These are phyloP conservation scores for Wickerhamiella siamensis DNA, from an alignment of 805 yeast species.

Conservation along the genomic window DNA sequence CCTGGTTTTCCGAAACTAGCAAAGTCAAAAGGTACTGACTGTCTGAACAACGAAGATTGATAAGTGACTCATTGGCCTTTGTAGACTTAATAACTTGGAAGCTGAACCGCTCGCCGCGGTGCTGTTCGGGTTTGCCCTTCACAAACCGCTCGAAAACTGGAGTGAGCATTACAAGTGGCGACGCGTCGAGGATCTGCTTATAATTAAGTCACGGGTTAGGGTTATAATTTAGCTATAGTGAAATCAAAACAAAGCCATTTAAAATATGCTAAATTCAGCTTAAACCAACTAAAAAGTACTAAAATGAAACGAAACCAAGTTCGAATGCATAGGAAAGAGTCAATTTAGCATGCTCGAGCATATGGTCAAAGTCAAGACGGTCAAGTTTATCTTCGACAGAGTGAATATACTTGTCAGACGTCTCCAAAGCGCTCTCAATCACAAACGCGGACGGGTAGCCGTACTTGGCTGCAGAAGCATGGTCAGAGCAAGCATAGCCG, in stretches of 20 bases:
- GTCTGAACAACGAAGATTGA: not conserved
- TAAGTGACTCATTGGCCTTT: not conserved
- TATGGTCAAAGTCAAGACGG: slow-evolving; percentile 60
- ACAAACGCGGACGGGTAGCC: slow-evolving; percentile 81
- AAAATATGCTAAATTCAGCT: too few species aligned
- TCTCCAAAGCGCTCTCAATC: slow-evolving; percentile 57
- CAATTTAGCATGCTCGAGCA: slow-evolving; percentile 66
- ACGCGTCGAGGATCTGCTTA: not conserved
- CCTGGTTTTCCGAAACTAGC: not conserved
- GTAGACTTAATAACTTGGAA: not conserved
- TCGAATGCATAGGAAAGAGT: slow-evolving; percentile 63
- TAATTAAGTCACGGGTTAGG: slow-evolving; percentile 2
- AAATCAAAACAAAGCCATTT: too few species aligned
- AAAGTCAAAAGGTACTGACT: not conserved
- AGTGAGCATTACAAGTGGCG: slow-evolving; percentile 1
- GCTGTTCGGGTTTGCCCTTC: not conserved
- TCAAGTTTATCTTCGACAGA: slow-evolving; percentile 69
- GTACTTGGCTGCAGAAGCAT: slow-evolving; percentile 65
- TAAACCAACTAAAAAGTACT: too few species aligned
- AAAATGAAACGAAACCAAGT: slow-evolving; percentile 30
- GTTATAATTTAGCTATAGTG: too few species aligned
- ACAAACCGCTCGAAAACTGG: not conserved
- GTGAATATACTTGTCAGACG: slow-evolving; percentile 59
- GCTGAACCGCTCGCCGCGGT: not conserved
- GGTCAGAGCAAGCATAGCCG: slow-evolving; percentile 92